These are phyloP conservation scores for Malus sylvestris DNA, from an alignment of 306 rosid genomes.

Conservation along the genomic window DNA sequence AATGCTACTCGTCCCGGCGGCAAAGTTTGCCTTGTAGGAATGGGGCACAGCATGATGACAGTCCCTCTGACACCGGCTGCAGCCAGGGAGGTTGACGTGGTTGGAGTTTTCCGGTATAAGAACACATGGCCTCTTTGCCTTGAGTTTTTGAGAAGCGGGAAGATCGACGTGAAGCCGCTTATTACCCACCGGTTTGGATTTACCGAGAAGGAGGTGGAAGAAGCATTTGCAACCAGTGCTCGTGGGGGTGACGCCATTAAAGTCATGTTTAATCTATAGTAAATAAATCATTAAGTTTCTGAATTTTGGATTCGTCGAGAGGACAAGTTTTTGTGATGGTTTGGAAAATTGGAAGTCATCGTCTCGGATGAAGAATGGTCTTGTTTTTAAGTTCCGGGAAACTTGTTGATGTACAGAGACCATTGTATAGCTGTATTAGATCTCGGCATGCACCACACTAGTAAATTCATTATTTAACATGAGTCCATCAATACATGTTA, in stretches of 20 bases:
- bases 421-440: neutral
- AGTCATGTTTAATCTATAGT: constrained; percentile 87
- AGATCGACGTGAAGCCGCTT: constrained; percentile 77
- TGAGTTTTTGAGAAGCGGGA: constrained; percentile 75
- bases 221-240: constrained; percentile 94
- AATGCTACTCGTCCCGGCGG: neutral
- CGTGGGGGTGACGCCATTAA: constrained; percentile 85
- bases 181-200: constrained; percentile 85
- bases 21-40: neutral
- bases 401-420: neutral
- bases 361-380: neutral
- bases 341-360: neutral
- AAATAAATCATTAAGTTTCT: neutral
- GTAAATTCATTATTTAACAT: neutral
- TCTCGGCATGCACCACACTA: neutral
- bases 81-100: constrained; percentile 70
- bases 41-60: neutral
- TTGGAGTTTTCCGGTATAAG: constrained; percentile 79
- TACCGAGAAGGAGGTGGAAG: constrained; percentile 81
- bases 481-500: neutral
- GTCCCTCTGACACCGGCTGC: neutral
- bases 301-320: neutral
- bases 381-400: neutral
- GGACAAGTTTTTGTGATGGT: neutral
- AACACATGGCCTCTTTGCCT: constrained; percentile 93